Base-by-base conservation (phyloP, 306 rosid genomes). In the Cicer pinnatifidum region DNA sequence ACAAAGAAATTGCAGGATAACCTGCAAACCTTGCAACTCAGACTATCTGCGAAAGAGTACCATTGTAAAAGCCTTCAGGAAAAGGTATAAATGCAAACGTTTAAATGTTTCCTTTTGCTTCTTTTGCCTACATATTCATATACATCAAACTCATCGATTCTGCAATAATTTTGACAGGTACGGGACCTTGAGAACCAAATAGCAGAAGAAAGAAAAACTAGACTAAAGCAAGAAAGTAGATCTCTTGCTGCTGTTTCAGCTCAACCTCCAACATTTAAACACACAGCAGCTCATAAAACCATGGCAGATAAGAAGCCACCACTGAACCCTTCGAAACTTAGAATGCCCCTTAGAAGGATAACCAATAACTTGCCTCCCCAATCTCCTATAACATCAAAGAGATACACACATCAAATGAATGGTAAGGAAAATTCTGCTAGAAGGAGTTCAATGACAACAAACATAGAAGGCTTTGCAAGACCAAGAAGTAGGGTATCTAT, bases 151-250 rank as follows among this genome's bases (percentile, higher is more conserved):
- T 52, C 17, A 33, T 54, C 52, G 12, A 74, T 57, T 10, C 38
- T 61, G 45, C 37, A 40, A 46, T 3, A 12, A 43, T 39, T 75
- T 69, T 60, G 43, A 47, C 89, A 95, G 99, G 88, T 88, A 19
- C 88, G 97, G 71, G 96, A 92, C 84, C 96, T 95, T 44, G 99
- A 95, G 92, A 86, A 84, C 81, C 96, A 95, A 72, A 8, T 95
- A 65, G 87, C 87, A 4, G 99, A 90, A 47, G 99, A 95, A 76
- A 87, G 97, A 81, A 95, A 90, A 78, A 84, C 84, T 53, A 84
- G 99, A 75, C 75, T 84, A 17, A 92, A 92, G 79, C 97, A 87
- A 80, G 97, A 88, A 80, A 87, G 75, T 40, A 91, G 91, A 87
- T 76, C 97, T 11, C 58, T 87, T 11, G 86, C 96, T 8, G 60